Evolutionary conservation across 1,139 yeast genomes (phyloP).

Genomic region (Pichiaceae sp.): DNA sequence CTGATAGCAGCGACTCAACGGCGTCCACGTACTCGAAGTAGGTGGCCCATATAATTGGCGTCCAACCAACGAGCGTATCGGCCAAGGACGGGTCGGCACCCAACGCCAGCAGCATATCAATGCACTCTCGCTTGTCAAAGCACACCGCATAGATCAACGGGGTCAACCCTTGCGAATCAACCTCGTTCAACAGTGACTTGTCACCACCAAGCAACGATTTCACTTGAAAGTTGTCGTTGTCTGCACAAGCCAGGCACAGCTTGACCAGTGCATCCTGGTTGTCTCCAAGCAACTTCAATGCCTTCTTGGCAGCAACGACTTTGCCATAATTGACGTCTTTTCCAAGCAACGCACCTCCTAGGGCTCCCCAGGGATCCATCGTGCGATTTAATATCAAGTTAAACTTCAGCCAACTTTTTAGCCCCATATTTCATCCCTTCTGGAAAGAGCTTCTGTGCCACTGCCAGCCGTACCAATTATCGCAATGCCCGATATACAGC

Average conservation of each 20-base stretch:
- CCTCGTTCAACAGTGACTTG: conserved; percentile 26
- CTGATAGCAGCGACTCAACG: conserved; percentile 28
- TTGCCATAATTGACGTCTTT: conserved; percentile 25
- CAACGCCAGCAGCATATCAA: conserved; percentile 32
- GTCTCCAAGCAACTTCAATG: conserved; percentile 25
- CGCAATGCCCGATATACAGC: too few relatives aligned
- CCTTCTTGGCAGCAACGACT: conserved; percentile 39
- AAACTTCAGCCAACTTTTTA: too few relatives aligned
- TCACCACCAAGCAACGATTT: conserved; percentile 29
- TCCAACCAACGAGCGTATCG: conserved; percentile 31
- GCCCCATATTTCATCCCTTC: too few relatives aligned
- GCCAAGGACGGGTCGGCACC: conserved; percentile 27
- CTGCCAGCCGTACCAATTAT: too few relatives aligned
- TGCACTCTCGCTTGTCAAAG: conserved; percentile 35
- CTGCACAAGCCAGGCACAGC: conserved; percentile 39
- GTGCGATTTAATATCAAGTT: too few relatives aligned
- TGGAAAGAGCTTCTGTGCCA: too few relatives aligned
- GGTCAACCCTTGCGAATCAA: conserved; percentile 35
- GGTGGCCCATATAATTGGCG: conserved; percentile 44
- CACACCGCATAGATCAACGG: conserved; percentile 47
- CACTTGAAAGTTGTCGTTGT: conserved; percentile 40
- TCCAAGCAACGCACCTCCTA: conserved; percentile 14
- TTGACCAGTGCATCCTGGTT: conserved; percentile 23
- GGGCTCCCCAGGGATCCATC: conserved; percentile 23
- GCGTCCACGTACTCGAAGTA: conserved; percentile 27